These are phyloP conservation scores for Lactifluus subvellereus DNA, from an alignment of 768 basidiomycete species.

Conservation along the genomic window DNA sequence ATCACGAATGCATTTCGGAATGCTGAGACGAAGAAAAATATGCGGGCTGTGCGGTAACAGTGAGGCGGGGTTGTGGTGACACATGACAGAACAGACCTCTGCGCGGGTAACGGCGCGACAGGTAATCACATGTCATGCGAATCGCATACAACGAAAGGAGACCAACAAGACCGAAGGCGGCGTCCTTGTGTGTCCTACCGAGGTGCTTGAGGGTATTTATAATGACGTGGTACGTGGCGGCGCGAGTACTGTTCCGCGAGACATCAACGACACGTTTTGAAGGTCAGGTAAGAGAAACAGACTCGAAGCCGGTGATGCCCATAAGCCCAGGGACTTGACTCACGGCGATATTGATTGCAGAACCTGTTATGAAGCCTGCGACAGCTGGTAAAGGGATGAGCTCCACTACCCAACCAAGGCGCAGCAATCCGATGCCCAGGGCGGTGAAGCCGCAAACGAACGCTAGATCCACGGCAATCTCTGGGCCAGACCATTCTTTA, in stretches of 20 bases:
- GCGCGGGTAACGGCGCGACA: conserved; percentile 56
- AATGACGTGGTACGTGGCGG: conserved; percentile 77
- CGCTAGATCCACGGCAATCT: conserved; percentile 80
- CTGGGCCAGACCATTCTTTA: conserved; percentile 53
- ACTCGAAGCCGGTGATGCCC: conserved; percentile 84
- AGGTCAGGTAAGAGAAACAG: conserved; percentile 28
- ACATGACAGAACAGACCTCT: conserved; percentile 38
- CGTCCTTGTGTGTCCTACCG: conserved; percentile 65
- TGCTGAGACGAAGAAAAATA: conserved; percentile 74
- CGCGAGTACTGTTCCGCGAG: conserved; percentile 59
- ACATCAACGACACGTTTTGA: conserved; percentile 6
- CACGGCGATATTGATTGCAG: conserved; percentile 86
- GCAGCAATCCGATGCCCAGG: conserved; percentile 80
- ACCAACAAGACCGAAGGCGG: conserved; percentile 83
- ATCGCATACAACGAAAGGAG: conserved; percentile 67
- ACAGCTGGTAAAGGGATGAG: conserved; percentile 86
- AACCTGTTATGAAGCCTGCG: conserved; percentile 94
- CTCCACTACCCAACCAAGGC: conserved; percentile 92
- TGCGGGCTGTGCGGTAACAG: conserved; percentile 41
- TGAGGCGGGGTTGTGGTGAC: not conserved
- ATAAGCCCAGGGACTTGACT: conserved; percentile 88
- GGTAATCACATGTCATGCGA: conserved; percentile 46
- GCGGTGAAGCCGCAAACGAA: conserved; percentile 90
- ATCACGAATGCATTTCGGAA: conserved; percentile 84
- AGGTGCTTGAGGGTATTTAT: conserved; percentile 90